Evolutionary conservation across 148 eudicot genomes (phyloP), one percentile per base, ranked within the genome.

Genomic region (Spergularia marina): DNA sequence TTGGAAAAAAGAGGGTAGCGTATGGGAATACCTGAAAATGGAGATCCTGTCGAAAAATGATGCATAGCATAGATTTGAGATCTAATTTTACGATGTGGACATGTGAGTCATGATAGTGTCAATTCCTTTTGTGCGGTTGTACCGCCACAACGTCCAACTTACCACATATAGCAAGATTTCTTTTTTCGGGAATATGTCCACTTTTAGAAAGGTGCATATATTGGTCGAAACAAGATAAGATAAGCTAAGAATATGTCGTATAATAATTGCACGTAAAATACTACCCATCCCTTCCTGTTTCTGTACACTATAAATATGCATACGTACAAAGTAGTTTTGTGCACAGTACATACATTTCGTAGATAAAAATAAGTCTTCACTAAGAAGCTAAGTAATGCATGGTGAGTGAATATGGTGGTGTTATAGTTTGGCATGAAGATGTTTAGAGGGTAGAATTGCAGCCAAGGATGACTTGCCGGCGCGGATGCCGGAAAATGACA

Each of bases 401-500:
- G 25, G 25, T 23, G 25, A 18, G 55, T 23, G 7, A 12, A 7
- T 7, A 13, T 25, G 25, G 49, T 10, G 20, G 56, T 72, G 73
- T 58, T 60, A 21, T 60, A 76, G 70, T 72, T 53, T 85, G 76
- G 83, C 86, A 83, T 85, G 88, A 74, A 74, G 76, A 39, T 49
- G 47, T 40, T 7, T 40, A 20, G 82, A 81, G 84, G 66, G 72
- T 66, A 74, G 25, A 77, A 84, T 55, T 78, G 74, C 77, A 84
- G 86, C 84, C 84, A 84, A 84, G 86, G 84, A 84, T 84, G 87
- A 81, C 82, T 85, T 85, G 88, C 86, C 84, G 81, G 83, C 49
- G 11, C 21, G n/a, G 39, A 14, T 2, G 12, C 54, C 7, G 21
- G 23, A 39, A 16, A 18, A 5, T 56, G 10, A 15, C 23, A 3